phyloP scores from a whole-genome alignment of 805 yeast species.

The Kodamaea fukazawae region DNA sequence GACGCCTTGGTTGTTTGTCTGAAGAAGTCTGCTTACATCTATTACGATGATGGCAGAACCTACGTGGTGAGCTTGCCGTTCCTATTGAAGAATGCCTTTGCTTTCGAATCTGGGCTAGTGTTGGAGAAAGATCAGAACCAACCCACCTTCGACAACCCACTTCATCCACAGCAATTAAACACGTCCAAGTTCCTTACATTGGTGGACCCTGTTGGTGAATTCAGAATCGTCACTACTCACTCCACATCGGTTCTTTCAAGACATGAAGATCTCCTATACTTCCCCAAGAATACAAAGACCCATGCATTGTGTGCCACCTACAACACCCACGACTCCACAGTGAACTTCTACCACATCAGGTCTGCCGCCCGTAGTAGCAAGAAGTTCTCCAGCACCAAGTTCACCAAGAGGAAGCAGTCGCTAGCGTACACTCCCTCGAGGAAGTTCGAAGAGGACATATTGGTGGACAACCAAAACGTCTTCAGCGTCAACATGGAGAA shows the following conservation, averaged over 20 bases:
- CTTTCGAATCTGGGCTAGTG: conserved; percentile 66
- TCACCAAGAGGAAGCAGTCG: conserved; percentile 25
- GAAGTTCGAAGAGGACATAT: conserved; percentile 40
- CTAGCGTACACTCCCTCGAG: conserved; percentile 40
- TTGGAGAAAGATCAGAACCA: conserved; percentile 45
- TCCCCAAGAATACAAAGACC: conserved; percentile 43
- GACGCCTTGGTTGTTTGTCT: conserved; percentile 60
- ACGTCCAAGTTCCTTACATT: conserved; percentile 56
- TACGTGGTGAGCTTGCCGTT: conserved; percentile 71
- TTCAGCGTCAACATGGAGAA: conserved; percentile 40
- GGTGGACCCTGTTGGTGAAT: conserved; percentile 70
- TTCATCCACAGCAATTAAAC: conserved; percentile 21
- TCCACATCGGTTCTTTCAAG: conserved; percentile 63
- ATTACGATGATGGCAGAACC: conserved; percentile 56
- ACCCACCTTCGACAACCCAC: conserved; percentile 1
- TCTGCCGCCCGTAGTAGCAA: conserved; percentile 21
- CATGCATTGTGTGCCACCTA: conserved; percentile 54
- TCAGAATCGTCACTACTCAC: conserved; percentile 69
- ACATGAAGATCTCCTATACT: conserved; percentile 53
- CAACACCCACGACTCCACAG: conserved; percentile 42
- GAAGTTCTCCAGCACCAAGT: conserved; percentile 12
- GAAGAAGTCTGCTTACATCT: conserved; percentile 58
- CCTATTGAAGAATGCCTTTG: conserved; percentile 54
- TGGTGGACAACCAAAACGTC: conserved; percentile 19
- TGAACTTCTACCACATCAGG: conserved; percentile 58